A percentile compares a stretch with the other conserved stretches of the same genome.
These are phyloP conservation scores for Fusarium goolgardi DNA, from an alignment of 2,329 filamentous ascomycete genomes.

Conservation along the genomic window DNA sequence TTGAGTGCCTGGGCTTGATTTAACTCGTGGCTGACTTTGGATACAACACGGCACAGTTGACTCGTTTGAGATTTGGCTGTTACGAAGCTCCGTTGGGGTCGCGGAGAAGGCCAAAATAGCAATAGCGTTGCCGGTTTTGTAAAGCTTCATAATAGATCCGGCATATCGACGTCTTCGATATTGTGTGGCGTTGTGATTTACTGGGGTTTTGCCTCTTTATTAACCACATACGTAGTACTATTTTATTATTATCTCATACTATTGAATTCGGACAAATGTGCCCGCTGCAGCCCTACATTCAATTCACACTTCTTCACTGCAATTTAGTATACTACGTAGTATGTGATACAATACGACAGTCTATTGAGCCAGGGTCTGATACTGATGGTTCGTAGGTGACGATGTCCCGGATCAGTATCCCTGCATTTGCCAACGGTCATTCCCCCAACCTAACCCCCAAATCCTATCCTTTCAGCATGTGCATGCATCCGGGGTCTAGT, in stretches of 20 bases:
- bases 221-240: neutral
- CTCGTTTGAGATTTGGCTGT: conserved; percentile 10
- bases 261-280: neutral
- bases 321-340: neutral
- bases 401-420: conserved; percentile 40
- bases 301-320: conserved; percentile 18
- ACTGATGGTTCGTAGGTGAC: conserved; percentile 36
- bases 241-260: conserved; percentile 10
- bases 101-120: conserved; percentile 37
- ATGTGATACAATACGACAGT: neutral
- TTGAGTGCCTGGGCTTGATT: conserved; percentile 24
- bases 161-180: conserved; percentile 18
- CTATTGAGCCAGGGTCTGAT: conserved; percentile 13
- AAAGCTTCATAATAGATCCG: conserved; percentile 20
- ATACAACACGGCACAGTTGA: conserved; percentile 8
- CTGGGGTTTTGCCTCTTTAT: conserved; percentile 35
- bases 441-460: conserved; percentile 10
- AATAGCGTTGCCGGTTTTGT: conserved; percentile 17
- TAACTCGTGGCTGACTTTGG: neutral
- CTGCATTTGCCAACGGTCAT: conserved; percentile 38
- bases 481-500: conserved; percentile 31
- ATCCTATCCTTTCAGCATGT: conserved; percentile 2
- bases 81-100: conserved; percentile 12
- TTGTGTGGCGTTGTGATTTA: conserved; percentile 7
- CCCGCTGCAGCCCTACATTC: conserved; percentile 35